Evolutionary conservation across 441 rosid species (phyloP), one percentile per base, ranked within the genome.

Genomic region (Capsella rubella): DNA sequence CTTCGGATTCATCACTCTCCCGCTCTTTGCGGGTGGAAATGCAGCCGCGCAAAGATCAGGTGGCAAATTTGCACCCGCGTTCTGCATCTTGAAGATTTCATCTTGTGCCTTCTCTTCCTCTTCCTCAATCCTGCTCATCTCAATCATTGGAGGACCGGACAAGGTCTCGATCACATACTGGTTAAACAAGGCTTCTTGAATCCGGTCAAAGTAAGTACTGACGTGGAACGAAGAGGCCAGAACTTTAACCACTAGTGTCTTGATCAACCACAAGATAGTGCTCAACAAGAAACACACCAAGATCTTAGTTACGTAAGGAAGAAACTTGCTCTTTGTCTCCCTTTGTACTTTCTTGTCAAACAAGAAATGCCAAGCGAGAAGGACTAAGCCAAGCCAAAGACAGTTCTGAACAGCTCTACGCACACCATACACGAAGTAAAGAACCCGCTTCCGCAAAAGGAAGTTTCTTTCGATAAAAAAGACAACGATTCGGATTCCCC

Each of bases 401-500:
- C 90, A 89, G 69, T 89, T 89, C 75, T 85, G 85, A 61, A 89
- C 95, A 0, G 92, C 86, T 78, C 89, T 1, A 81, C 53, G 79
- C 12, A 89, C 43, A 3, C 93, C 93, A 11, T 89, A 89, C 3
- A 87, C 93, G 13, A 89, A 89, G 56, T 89, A 89, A 67, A 89
- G 69, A 31, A 89, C 89, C 47, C 89, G 66, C 43, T 87, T 87
- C 1, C 89, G 72, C 76, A 84, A 34, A 21, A 81, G 75, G 35
- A 89, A 87, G 70, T 85, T 89, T 69, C 88, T 82, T 64, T 87
- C 88, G 2, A 85, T 70, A 18, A 82, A 82, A 59, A 84, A 86
- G 40, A 85, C 82, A n/a, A 72, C 75, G 28, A 93, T 42, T 15
- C 84, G 71, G 47, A 93, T 91, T 55, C 91, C 97, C 97, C 98